Percentiles rank a stretch among this genome's conserved stretches.
Conservation (phyloP, 768 basidiomycete genomes). For the Suillus fuscotomentosus region DNA sequence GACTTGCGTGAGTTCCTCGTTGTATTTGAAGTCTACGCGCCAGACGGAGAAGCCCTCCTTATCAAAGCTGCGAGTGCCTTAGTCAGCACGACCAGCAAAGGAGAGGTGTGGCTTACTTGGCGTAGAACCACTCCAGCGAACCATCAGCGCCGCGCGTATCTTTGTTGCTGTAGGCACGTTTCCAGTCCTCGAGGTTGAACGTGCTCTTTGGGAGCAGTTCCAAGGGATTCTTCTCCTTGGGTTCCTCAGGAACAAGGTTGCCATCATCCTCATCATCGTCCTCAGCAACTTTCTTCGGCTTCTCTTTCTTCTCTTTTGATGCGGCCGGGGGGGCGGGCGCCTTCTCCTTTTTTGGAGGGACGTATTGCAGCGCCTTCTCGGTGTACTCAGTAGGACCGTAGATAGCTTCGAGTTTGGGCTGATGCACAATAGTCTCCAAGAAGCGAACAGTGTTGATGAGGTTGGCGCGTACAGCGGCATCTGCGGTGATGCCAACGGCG, state of each 20-base stretch:
- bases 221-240: slow-evolving; percentile 93
- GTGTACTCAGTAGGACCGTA: slow-evolving; percentile 58
- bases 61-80: slow-evolving; percentile 62
- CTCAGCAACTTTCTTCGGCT: slow-evolving; percentile 51
- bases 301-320: slow-evolving; percentile 57
- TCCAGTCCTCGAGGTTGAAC: slow-evolving; percentile 95
- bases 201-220: slow-evolving; percentile 86
- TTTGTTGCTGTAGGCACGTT: slow-evolving; percentile 96
- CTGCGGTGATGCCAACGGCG: slow-evolving; percentile 56
- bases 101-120: slow-evolving; percentile 59
- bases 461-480: slow-evolving; percentile 62
- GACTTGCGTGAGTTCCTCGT: slow-evolving; percentile 83
- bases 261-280: slow-evolving; percentile 76
- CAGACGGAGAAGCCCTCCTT: slow-evolving; percentile 85
- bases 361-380: slow-evolving; percentile 71
- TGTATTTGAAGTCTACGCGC: slow-evolving; percentile 97
- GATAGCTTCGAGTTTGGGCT: slow-evolving; percentile 68
- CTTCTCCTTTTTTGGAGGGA: slow-evolving; percentile 76
- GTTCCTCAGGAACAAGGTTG: slow-evolving; percentile 68
- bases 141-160: slow-evolving; percentile 87
- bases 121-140: slow-evolving; percentile 94
- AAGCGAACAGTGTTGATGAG: slow-evolving; percentile 80
- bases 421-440: slow-evolving; percentile 85
- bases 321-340: slow-evolving; percentile 40
- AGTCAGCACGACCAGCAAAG: slow-evolving; percentile 7